Evolutionary conservation across 768 basidiomycete genomes (phyloP), one percentile per base, ranked within the genome.

Genomic region (Leccinum barrowsii): DNA sequence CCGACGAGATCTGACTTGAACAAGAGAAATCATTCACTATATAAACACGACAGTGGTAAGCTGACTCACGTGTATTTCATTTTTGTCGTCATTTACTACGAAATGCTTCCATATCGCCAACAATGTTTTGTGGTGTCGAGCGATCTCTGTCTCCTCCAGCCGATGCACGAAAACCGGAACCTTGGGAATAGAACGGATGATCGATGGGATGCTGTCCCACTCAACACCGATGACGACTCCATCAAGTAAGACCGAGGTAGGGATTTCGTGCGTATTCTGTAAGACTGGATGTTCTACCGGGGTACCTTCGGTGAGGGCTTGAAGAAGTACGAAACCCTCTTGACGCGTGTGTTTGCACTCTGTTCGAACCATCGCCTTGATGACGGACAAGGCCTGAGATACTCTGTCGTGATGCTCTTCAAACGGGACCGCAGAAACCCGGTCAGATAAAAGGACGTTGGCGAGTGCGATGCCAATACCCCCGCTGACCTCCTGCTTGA

Each of bases 401-500:
- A 81, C 57, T 28, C 72, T 63, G 40, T 63, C 59, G 19, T 46
- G 55, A 24, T 61, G 64, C 37, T 66, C 58, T 12, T 34, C 54
- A n/a, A 58, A 52, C 47, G 53, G 52, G 3, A 19, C 15, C 6
- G 35, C 51, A 8, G 58, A 19, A 4, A 35, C 5, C 30, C 28
- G 54, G 26, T 59, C 56, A 22, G 59, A 56, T 44, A 85, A 70
- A 17, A 85, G 70, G 15, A 74, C 63, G 19, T 66, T 60, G 19
- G 78, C 71, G 28, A 87, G 71, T 15, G 72, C 70, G 1, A 74
- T 52, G 1, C 80, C 82, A 34, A 81, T 76, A 13, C 80, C 80
- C 30, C 71, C 71, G 28, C 72, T 65, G 19, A 82, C 63, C 50
- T 84, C 81, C 56, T 85, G 80, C 21, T 70, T 75, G 28, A 86